Evolutionary conservation across 2,329 filamentous ascomycete species (phyloP).

Genomic region (Xenoacremonium recifei): DNA sequence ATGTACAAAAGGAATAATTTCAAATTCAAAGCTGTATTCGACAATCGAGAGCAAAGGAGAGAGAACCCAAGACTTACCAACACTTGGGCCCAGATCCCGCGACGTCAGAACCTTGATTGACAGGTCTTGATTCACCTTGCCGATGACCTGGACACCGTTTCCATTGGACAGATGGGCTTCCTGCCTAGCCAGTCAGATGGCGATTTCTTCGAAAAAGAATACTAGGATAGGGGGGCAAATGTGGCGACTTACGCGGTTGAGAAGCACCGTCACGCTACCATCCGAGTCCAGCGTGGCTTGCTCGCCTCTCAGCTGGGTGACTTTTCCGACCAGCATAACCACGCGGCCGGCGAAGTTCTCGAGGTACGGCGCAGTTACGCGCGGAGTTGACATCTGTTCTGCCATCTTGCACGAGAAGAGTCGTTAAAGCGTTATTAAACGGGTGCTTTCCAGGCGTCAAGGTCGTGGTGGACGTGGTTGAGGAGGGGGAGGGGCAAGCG

Average conservation of each 20-base stretch:
- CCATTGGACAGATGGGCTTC: slow-evolving; percentile 68
- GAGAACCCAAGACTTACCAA: slow-evolving; percentile 68
- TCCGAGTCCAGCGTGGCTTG: slow-evolving; percentile 77
- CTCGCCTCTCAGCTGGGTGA: slow-evolving; percentile 78
- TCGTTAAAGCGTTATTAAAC: too few relatives aligned
- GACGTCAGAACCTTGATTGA: slow-evolving; percentile 68
- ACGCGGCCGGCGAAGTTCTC: slow-evolving; percentile 71
- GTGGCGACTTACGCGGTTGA: slow-evolving; percentile 64
- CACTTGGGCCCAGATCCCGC: slow-evolving; percentile 64
- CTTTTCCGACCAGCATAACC: slow-evolving; percentile 83
- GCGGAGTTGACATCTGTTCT: slow-evolving; percentile 69
- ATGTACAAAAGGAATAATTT: too few relatives aligned
- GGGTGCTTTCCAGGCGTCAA: too few relatives aligned
- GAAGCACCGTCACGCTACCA: slow-evolving; percentile 69
- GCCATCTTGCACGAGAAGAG: too few relatives aligned
- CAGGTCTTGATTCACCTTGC: slow-evolving; percentile 74
- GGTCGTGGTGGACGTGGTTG: too few relatives aligned
- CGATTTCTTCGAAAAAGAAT: too few relatives aligned
- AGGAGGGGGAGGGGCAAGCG: too few relatives aligned
- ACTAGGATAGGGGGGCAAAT: neutral
- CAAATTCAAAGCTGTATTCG: too few relatives aligned
- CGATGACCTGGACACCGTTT: slow-evolving; percentile 74
- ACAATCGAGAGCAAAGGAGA: too few relatives aligned
- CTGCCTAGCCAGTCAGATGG: slow-evolving; percentile 40
- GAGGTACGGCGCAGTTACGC: slow-evolving; percentile 78